Conservation (phyloP, 257 asterid species). For the Nicotiana obtusifolia region DNA sequence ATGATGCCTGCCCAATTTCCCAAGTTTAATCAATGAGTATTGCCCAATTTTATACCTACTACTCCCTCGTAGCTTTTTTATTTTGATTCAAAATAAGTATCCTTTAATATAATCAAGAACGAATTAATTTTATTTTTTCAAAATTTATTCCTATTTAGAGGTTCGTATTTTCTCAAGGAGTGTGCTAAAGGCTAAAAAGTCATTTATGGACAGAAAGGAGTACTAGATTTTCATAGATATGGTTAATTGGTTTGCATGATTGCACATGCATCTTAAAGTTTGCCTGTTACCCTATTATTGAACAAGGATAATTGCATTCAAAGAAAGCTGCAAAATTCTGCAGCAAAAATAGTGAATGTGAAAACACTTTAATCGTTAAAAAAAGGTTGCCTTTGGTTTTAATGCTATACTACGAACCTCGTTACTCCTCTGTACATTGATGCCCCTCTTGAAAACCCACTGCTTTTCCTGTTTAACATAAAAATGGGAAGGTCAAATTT, state of each 20-base stretch:
- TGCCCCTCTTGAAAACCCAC: slow-evolving; percentile 94
- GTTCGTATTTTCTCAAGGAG: too few species aligned
- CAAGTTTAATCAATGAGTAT: background rate
- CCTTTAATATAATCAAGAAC: too few species aligned
- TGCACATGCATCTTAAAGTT: slow-evolving; percentile 25
- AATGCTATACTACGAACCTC: slow-evolving; percentile 33
- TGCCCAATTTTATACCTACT: background rate
- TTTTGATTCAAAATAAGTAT: too few species aligned
- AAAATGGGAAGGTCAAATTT: background rate
- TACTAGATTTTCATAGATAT: slow-evolving; percentile 15
- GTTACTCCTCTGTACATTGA: slow-evolving; percentile 89
- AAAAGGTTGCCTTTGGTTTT: background rate
- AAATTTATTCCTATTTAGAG: too few species aligned
- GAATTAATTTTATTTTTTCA: too few species aligned
- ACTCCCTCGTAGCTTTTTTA: too few species aligned
- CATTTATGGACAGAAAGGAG: too few species aligned
- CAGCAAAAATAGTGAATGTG: slow-evolving; percentile 8
- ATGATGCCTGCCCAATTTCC: slow-evolving; percentile 60
- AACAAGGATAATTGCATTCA: slow-evolving; percentile 15
- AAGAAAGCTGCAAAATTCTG: slow-evolving; percentile 17
- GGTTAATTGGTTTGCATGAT: background rate
- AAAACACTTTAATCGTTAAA: slow-evolving; percentile 3
- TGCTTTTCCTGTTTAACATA: slow-evolving; percentile 53
- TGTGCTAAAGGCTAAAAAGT: too few species aligned
- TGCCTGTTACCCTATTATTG: slow-evolving; percentile 23